These are phyloP conservation scores for Rosa hybrid DNA, from an alignment of 331 rosid genomes.

Conservation along the genomic window DNA sequence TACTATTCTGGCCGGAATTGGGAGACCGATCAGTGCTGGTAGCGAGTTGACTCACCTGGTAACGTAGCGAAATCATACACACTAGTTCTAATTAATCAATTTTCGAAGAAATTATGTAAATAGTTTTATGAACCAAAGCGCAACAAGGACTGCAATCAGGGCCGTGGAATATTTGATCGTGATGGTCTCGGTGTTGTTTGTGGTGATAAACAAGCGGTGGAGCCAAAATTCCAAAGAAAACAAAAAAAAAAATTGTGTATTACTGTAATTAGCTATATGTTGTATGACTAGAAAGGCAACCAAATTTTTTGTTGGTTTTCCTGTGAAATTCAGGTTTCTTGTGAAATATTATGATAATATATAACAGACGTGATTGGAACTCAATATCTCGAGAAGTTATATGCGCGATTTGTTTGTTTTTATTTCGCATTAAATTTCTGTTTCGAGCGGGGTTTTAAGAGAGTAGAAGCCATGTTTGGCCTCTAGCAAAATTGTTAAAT, in stretches of 20 bases:
- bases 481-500: no score
- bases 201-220: not conserved
- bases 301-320: not conserved
- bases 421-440: no score
- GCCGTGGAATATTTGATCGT: slow-evolving; percentile 23
- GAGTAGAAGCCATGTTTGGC: no score
- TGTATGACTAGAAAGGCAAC: not conserved
- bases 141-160: slow-evolving; percentile 14
- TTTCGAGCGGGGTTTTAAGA: no score
- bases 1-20: slow-evolving; percentile 68
- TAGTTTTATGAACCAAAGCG: not conserved
- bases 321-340: not conserved
- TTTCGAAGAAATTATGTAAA: not conserved
- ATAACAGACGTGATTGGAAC: not conserved
- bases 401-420: no score
- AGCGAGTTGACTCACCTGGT: slow-evolving; percentile 29
- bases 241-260: not conserved
- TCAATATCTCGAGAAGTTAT: not conserved
- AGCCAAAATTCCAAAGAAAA: slow-evolving; percentile 7
- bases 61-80: not conserved
- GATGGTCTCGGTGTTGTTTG: not conserved
- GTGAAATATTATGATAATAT: not conserved
- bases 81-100: not conserved
- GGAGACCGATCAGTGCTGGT: slow-evolving; percentile 99
- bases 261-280: not conserved